Conservation (phyloP, 805 yeast genomes). For the Maudiozyma barnettii region DNA sequence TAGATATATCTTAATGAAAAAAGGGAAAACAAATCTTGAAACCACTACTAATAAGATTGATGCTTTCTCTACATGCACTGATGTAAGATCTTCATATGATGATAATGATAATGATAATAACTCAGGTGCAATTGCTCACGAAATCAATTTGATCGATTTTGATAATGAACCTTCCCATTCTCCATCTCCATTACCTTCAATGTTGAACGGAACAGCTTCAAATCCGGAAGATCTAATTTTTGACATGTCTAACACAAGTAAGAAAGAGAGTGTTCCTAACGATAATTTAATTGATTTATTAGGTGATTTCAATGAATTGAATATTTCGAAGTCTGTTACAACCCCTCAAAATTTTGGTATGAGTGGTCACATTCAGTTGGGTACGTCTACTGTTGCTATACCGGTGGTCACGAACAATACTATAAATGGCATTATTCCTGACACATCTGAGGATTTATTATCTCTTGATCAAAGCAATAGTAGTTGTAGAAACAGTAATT, state of each 20-base stretch:
- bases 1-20: conserved; percentile 54
- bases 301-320: conserved; percentile 29
- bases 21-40: conserved; percentile 41
- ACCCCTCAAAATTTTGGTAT: conserved; percentile 13
- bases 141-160: conserved; percentile 60
- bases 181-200: neutral
- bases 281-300: conserved; percentile 37
- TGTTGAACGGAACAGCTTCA: neutral
- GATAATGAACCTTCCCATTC: conserved; percentile 41
- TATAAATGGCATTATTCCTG: conserved; percentile 10
- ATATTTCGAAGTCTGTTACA: conserved; percentile 12
- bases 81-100: neutral
- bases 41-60: conserved; percentile 12
- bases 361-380: conserved; percentile 30
- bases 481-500: no score
- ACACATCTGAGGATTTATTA: conserved; percentile 3
- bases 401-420: conserved; percentile 14
- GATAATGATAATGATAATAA: neutral
- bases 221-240: neutral
- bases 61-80: conserved; percentile 36
- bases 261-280: neutral
- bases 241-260: conserved; percentile 11
- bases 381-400: conserved; percentile 15
- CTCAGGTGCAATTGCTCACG: conserved; percentile 29
- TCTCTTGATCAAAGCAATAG: conserved; percentile 9